phyloP scores from a whole-genome alignment of 2,329 filamentous ascomycete species.

The Sporothrix phasma region DNA sequence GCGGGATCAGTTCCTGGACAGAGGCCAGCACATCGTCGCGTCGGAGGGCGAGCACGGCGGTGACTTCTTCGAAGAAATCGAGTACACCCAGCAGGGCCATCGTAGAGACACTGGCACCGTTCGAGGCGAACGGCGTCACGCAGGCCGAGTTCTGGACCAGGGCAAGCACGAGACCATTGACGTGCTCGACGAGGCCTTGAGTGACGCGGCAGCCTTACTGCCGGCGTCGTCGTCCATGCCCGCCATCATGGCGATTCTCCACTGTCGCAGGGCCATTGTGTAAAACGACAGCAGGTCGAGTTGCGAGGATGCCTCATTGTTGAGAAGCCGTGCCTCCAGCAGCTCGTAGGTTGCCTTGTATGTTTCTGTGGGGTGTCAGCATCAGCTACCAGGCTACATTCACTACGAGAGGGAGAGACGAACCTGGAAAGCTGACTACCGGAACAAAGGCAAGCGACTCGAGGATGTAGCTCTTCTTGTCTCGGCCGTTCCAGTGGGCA shows the following conservation, averaged over 20 bases:
- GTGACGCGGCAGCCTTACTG: slow-evolving; percentile 19
- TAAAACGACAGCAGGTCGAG: slow-evolving; percentile 57
- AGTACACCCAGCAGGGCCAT: slow-evolving; percentile 44
- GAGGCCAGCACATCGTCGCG: slow-evolving; percentile 37
- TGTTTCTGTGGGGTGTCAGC: slow-evolving; percentile 34
- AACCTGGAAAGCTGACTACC: slow-evolving; percentile 47
- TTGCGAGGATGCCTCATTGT: slow-evolving; percentile 43
- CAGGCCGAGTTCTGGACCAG: slow-evolving; percentile 44
- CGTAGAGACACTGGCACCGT: slow-evolving; percentile 11
- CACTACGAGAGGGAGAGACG: background rate
- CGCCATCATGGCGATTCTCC: slow-evolving; percentile 39
- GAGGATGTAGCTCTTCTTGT: slow-evolving; percentile 44
- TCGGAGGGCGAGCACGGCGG: slow-evolving; percentile 43
- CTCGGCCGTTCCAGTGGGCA: slow-evolving; percentile 50
- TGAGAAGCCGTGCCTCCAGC: slow-evolving; percentile 42
- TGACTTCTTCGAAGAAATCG: slow-evolving; percentile 58
- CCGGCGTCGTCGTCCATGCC: slow-evolving; percentile 20
- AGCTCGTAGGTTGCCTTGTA: slow-evolving; percentile 38
- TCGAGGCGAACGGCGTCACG: slow-evolving; percentile 25
- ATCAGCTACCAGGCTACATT: background rate
- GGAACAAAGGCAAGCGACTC: slow-evolving; percentile 48
- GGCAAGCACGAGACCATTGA: slow-evolving; percentile 48
- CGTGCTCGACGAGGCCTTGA: slow-evolving; percentile 38
- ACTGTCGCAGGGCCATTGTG: slow-evolving; percentile 52
- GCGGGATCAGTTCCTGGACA: slow-evolving; percentile 59